Evolutionary conservation across 495 filamentous ascomycete species (phyloP).

Genomic region (Parathielavia hyrcaniae): DNA sequence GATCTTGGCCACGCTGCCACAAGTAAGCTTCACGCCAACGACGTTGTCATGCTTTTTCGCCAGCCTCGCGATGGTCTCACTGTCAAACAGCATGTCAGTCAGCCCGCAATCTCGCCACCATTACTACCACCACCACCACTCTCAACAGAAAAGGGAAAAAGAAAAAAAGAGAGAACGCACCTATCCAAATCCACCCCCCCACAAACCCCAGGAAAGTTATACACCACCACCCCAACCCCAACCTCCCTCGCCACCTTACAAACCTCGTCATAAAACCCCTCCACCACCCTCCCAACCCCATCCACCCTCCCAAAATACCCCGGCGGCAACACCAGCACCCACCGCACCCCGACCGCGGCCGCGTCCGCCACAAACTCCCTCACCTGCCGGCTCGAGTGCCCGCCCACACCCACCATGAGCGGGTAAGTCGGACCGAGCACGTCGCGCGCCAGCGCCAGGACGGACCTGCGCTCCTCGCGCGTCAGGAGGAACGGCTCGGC

Average conservation of each 20-base stretch:
- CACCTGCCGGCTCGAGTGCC: constrained; percentile 59
- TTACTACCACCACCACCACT: background rate
- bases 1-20: constrained; percentile 60
- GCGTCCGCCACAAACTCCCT: constrained; percentile 56
- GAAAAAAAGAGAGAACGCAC: background rate
- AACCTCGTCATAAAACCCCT: constrained; percentile 56
- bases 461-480: constrained; percentile 50
- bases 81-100: constrained; percentile 26
- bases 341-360: constrained; percentile 51
- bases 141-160: background rate
- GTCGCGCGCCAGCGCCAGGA: constrained; percentile 48
- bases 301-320: constrained; percentile 51
- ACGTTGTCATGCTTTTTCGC: constrained; percentile 43
- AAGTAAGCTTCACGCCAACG: constrained; percentile 63
- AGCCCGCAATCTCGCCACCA: background rate
- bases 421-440: constrained; percentile 48
- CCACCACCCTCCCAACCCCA: constrained; percentile 52
- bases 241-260: constrained; percentile 31
- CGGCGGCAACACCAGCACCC: constrained; percentile 54
- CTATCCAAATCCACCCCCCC: constrained; percentile 62
- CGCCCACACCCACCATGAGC: constrained; percentile 58
- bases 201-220: constrained; percentile 68
- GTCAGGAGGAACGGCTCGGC: constrained; percentile 61
- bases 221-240: constrained; percentile 56
- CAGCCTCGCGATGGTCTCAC: constrained; percentile 52